phyloP scores from a whole-genome alignment of 2,329 filamentous ascomycete genomes.

The Fusarium sp. region DNA sequence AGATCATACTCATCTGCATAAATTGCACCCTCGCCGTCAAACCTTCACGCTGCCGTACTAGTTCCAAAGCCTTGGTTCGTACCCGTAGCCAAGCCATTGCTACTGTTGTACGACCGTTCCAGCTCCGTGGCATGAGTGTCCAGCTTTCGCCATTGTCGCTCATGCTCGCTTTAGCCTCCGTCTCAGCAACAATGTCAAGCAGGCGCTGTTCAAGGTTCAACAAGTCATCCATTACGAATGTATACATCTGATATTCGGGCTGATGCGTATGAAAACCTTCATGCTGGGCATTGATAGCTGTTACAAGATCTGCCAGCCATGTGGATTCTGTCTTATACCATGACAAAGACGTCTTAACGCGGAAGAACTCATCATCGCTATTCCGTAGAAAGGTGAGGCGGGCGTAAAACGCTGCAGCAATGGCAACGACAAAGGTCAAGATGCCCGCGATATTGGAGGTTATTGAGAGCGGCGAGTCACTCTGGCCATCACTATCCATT shows the following conservation, averaged over 20 bases:
- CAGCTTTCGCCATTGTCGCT: conserved; percentile 46
- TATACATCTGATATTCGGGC: conserved; percentile 60
- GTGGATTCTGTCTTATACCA: conserved; percentile 63
- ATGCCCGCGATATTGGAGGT: conserved; percentile 58
- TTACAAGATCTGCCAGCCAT: conserved; percentile 58
- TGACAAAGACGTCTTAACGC: conserved; percentile 58
- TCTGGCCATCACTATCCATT: conserved; percentile 44
- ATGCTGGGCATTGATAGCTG: conserved; percentile 45
- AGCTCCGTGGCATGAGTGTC: conserved; percentile 53
- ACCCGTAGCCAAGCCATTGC: conserved; percentile 59
- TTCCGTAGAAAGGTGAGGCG: conserved; percentile 59
- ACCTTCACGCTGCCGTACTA: conserved; percentile 59
- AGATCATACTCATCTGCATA: conserved; percentile 61
- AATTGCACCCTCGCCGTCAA: conserved; percentile 59
- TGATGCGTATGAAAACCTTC: conserved; percentile 41
- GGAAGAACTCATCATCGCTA: conserved; percentile 60
- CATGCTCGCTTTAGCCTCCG: conserved; percentile 49
- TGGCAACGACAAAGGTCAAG: conserved; percentile 60
- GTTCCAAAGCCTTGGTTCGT: conserved; percentile 57
- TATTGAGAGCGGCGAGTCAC: conserved; percentile 59
- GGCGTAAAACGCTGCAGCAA: conserved; percentile 56
- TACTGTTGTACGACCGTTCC: conserved; percentile 53
- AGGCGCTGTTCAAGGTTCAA: conserved; percentile 57
- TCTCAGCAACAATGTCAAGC: conserved; percentile 58
- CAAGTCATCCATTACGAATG: conserved; percentile 60